A percentile compares a stretch with the other conserved stretches of the same genome.
These are phyloP conservation scores for Colletotrichum navitas DNA, from an alignment of 2,329 filamentous ascomycete genomes.

Conservation along the genomic window DNA sequence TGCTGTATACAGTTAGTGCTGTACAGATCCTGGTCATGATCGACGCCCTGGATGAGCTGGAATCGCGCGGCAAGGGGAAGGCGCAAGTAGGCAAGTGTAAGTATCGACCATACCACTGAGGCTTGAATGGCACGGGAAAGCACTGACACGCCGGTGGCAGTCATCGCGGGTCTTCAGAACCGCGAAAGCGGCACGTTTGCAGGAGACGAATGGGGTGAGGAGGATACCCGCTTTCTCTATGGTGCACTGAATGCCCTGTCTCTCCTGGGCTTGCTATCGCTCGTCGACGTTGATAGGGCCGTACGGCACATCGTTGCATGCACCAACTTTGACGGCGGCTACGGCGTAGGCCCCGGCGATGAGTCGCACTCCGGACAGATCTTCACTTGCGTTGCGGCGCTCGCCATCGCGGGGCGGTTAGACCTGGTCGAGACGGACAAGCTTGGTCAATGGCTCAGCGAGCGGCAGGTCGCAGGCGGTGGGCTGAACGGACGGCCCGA, in stretches of 20 bases:
- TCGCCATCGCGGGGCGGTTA: conserved; percentile 84
- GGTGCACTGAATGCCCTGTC: conserved; percentile 91
- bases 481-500: conserved; percentile 95
- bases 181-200: conserved; percentile 85
- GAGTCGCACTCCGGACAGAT: conserved; percentile 97
- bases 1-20: conserved; percentile 95
- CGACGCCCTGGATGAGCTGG: conserved; percentile 86
- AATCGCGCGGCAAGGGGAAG: conserved; percentile 77
- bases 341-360: conserved; percentile 88
- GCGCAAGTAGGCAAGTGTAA: conserved; percentile 83
- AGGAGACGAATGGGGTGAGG: conserved; percentile 96
- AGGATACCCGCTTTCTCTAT: conserved; percentile 94
- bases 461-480: conserved; percentile 87
- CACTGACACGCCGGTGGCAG: conserved; percentile 54
- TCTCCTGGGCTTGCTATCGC: conserved; percentile 77
- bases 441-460: conserved; percentile 90
- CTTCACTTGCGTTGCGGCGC: conserved; percentile 90
- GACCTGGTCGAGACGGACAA: conserved; percentile 87
- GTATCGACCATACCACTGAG: conserved; percentile 50
- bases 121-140: conserved; percentile 36
- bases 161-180: conserved; percentile 87
- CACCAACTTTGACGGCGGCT: conserved; percentile 94
- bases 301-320: conserved; percentile 84
- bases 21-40: conserved; percentile 92
- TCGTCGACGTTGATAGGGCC: conserved; percentile 84